phyloP scores from a whole-genome alignment of 768 basidiomycete species.

The Clitopilus passeckerianus region DNA sequence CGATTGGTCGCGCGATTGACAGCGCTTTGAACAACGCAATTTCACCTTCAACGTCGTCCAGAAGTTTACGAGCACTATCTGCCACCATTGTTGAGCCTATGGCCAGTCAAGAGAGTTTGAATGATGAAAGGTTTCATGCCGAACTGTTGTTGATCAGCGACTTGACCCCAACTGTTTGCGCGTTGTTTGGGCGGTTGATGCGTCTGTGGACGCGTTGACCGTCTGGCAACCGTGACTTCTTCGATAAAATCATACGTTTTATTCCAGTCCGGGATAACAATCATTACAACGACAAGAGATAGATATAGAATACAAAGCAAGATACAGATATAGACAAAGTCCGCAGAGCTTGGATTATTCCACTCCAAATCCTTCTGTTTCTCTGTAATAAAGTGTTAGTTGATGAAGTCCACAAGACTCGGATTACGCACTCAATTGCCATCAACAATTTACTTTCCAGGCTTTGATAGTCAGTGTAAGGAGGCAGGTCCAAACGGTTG shows the following conservation, averaged over 20 bases:
- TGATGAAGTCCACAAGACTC: constrained; percentile 3
- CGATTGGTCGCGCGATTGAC: constrained; percentile 78
- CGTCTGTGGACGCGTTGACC: neutral
- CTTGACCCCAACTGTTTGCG: neutral
- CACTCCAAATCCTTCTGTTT: constrained; percentile 74
- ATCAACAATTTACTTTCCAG: constrained; percentile 82
- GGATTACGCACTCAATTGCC: constrained; percentile 67
- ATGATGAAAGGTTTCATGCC: constrained; percentile 5
- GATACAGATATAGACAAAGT: neutral
- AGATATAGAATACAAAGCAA: neutral
- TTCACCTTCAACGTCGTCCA: constrained; percentile 76
- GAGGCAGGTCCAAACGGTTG: constrained; percentile 84
- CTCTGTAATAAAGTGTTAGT: constrained; percentile 33
- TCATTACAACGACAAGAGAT: neutral
- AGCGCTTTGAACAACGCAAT: constrained; percentile 81
- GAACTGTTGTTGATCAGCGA: neutral
- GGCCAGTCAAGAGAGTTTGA: neutral
- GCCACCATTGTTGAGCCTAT: constrained; percentile 15
- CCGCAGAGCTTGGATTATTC: constrained; percentile 32
- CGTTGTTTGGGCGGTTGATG: neutral
- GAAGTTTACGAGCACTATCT: constrained; percentile 31
- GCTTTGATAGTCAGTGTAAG: constrained; percentile 84
- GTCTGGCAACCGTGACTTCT: too few relatives aligned
- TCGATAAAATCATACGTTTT: too few relatives aligned
- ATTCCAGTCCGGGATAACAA: neutral